Evolutionary conservation across 805 yeast genomes (phyloP).

Genomic region (Pichia exigua): DNA sequence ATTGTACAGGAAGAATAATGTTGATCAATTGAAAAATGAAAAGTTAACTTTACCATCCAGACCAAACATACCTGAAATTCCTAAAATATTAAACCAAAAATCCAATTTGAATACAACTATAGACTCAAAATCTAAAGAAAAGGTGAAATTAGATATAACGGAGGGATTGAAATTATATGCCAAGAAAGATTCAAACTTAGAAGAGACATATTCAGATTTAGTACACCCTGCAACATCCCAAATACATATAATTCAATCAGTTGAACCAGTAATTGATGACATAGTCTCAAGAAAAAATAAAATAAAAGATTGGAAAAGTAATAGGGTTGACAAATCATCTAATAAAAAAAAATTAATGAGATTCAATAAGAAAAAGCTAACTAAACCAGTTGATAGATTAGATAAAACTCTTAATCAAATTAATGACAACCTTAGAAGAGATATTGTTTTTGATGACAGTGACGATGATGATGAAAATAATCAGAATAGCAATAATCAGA

Average conservation of each 20-base stretch:
- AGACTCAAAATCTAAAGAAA: background rate
- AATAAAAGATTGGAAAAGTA: conserved; percentile 45
- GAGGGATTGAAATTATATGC: background rate
- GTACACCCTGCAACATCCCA: background rate
- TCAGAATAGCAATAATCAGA: no score
- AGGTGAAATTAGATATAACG: background rate
- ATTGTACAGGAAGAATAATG: background rate
- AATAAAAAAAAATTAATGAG: conserved; percentile 18
- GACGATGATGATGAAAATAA: background rate
- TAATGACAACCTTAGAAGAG: no score
- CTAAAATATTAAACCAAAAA: background rate
- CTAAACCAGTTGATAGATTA: conserved; percentile 2
- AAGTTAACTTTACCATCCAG: background rate
- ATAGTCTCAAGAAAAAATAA: conserved; percentile 37
- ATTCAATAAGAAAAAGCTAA: conserved; percentile 14
- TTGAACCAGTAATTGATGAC: background rate
- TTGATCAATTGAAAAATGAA: background rate
- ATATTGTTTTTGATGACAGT: background rate
- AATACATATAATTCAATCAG: background rate
- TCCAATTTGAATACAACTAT: background rate
- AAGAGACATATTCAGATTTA: no score
- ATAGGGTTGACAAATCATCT: background rate
- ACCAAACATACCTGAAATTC: background rate
- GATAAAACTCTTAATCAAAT: background rate
- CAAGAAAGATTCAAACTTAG: background rate